Conservation (phyloP, 495 filamentous ascomycete species). For the Penicillium antarcticum region DNA sequence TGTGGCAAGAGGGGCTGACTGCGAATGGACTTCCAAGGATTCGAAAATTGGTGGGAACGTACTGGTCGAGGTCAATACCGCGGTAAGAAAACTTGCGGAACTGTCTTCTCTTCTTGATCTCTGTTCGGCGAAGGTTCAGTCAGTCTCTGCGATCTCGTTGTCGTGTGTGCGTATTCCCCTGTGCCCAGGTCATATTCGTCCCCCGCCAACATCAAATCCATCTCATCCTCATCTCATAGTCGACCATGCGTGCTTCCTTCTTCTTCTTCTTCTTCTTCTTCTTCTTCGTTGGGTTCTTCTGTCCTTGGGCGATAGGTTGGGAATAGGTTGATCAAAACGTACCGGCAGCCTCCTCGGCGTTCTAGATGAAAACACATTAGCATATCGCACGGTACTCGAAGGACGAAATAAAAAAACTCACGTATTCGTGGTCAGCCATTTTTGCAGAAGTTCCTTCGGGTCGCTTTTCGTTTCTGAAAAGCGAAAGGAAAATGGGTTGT, state of each 20-base stretch:
- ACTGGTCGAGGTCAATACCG: constrained; percentile 98
- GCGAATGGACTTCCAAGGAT: constrained; percentile 35
- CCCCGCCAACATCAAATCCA: constrained; percentile 5
- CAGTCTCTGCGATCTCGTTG: constrained; percentile 34
- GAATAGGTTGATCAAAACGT: constrained; percentile 37
- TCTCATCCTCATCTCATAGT: neutral
- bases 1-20: constrained; percentile 4
- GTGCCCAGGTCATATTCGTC: constrained; percentile 10
- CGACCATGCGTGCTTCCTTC: neutral
- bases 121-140: constrained; percentile 43
- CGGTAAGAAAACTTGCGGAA: constrained; percentile 99
- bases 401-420: constrained; percentile 49
- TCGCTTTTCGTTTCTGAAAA: constrained; percentile 52
- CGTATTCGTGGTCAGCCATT: constrained; percentile 93
- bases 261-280: neutral
- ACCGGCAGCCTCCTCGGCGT: constrained; percentile 93
- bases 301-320: constrained; percentile 6
- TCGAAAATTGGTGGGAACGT: constrained; percentile 46
- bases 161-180: constrained; percentile 24
- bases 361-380: constrained; percentile 55
- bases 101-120: constrained; percentile 98
- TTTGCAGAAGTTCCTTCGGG: constrained; percentile 57
- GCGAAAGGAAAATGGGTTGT: constrained; percentile 48
- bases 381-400: neutral
- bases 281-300: neutral